Evolutionary conservation across 495 filamentous ascomycete species (phyloP), one percentile per base, ranked within the genome.

Genomic region (Penicillium maclennaniae): DNA sequence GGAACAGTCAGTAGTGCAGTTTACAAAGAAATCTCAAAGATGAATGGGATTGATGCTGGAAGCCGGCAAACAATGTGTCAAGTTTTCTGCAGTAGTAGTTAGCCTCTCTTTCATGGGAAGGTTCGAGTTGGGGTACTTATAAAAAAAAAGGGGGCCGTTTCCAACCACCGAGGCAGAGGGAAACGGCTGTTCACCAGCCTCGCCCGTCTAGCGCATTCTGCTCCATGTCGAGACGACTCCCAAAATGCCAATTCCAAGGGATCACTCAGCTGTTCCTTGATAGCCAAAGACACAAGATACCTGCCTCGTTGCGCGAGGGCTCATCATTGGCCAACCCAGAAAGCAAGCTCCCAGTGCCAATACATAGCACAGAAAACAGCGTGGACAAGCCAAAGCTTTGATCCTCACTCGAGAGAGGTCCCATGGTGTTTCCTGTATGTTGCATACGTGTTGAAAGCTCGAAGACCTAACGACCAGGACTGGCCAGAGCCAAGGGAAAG

Each of bases 331-430:
- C 39, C 16, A 47, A 50, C 53, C 43, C 38, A 19, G 25, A n/a
- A 6, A 37, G 31, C 31, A 42, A 59, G 51, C 36, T 36, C 44
- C n/a, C 14, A 17, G n/a, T 19, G 34, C 49, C 43, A 48, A 43
- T 45, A 55, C 43, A 39, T 31, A 54, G 21, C 54, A 47, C 56
- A 54, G 55, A 61, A 40, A 53, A 34, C 43, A 44, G 52, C 48
- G 66, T 81, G 75, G 90, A 95, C 88, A 93, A 92, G 91, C 81
- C 91, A 74, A 88, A 84, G 74, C 91, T 91, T 92, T 96, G 91
- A 96, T 83, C 76, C 89, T 88, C 90, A 91, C 88, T 84, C 87
- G 61, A 84, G 88, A 91, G 90, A 92, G 88, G 89, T 90, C 91
- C 91, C 78, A 73, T 63, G 45, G 48, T 17, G 43, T 20, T 16